phyloP scores from a whole-genome alignment of 1,139 yeast genomes.

The Blastobotrys petasosporus region DNA sequence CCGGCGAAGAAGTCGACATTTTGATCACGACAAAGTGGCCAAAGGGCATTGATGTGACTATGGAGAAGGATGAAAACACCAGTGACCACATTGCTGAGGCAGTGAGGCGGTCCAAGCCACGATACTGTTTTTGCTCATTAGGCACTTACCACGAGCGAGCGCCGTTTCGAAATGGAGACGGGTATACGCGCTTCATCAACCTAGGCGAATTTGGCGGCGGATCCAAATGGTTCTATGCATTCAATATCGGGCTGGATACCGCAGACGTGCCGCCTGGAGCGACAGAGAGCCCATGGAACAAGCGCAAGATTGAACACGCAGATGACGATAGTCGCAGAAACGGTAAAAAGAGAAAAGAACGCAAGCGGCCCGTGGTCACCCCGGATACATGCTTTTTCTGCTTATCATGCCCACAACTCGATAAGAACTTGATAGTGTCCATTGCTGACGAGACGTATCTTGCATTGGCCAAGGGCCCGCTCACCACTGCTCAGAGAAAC shows the following conservation, averaged over 20 bases:
- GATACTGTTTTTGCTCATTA: conserved; percentile 21
- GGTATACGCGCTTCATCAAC: conserved; percentile 24
- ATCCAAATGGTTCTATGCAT: conserved; percentile 27
- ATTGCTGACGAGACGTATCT: conserved; percentile 63
- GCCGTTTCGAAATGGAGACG: conserved; percentile 21
- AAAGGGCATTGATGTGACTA: conserved; percentile 11
- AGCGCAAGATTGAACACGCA: neutral
- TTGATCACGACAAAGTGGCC: conserved; percentile 20
- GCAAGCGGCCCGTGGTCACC: conserved; percentile 3
- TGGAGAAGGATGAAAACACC: conserved; percentile 2
- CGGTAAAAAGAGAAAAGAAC: neutral
- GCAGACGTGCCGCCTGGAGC: conserved; percentile 2
- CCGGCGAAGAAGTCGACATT: conserved; percentile 15
- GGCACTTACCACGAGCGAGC: conserved; percentile 23
- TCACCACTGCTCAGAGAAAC: conserved; percentile 42
- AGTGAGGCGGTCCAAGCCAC: conserved; percentile 17
- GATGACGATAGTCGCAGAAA: conserved; percentile 1
- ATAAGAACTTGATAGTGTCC: conserved; percentile 73
- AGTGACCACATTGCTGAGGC: conserved; percentile 9
- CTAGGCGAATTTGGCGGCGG: conserved; percentile 22
- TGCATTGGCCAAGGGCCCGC: conserved; percentile 84
- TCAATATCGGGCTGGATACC: conserved; percentile 16
- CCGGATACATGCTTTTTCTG: conserved; percentile 65
- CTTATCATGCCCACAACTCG: conserved; percentile 70
- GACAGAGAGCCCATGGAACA: conserved; percentile 7